Percentiles rank a stretch among this genome's conserved stretches.
phyloP scores from a whole-genome alignment of 192 early-diverging fungal genomes.

The Gamsiella multidivaricata region DNA sequence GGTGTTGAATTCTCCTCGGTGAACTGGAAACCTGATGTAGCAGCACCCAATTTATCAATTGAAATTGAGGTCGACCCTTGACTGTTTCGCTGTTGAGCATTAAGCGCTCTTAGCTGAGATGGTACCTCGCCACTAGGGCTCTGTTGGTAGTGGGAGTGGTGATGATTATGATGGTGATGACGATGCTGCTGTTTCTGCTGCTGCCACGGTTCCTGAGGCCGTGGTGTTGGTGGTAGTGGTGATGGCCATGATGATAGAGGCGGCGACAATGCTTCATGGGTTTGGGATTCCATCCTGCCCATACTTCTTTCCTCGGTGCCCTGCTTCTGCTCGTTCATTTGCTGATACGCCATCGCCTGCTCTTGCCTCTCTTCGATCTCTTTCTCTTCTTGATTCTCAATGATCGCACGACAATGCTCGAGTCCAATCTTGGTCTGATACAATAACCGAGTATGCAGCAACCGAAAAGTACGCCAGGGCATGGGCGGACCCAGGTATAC shows the following conservation, averaged over 20 bases:
- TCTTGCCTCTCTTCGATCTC: not conserved
- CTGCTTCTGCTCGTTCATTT: not conserved
- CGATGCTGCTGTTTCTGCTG: constrained; percentile 11
- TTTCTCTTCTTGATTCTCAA: constrained; percentile 19
- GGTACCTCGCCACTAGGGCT: too few relatives aligned
- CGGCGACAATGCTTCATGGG: not conserved
- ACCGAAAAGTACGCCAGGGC: constrained; percentile 60
- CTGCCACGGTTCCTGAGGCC: not conserved
- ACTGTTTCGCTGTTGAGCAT: too few relatives aligned
- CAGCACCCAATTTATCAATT: too few relatives aligned
- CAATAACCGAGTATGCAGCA: constrained; percentile 59
- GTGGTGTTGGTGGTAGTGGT: not conserved
- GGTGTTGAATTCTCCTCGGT: too few relatives aligned
- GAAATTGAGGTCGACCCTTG: too few relatives aligned
- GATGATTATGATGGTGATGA: not conserved
- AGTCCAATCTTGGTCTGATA: constrained; percentile 64
- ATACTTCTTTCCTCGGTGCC: not conserved
- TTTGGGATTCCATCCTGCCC: not conserved
- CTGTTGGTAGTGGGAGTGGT: constrained; percentile 17
- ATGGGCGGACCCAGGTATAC: constrained; percentile 64
- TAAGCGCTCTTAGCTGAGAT: too few relatives aligned
- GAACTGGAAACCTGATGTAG: too few relatives aligned
- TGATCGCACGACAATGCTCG: constrained; percentile 59
- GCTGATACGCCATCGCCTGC: not conserved
- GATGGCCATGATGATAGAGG: not conserved